These are phyloP conservation scores for Zizania palustris DNA, from an alignment of 202 grass and related monocot species.

Conservation along the genomic window DNA sequence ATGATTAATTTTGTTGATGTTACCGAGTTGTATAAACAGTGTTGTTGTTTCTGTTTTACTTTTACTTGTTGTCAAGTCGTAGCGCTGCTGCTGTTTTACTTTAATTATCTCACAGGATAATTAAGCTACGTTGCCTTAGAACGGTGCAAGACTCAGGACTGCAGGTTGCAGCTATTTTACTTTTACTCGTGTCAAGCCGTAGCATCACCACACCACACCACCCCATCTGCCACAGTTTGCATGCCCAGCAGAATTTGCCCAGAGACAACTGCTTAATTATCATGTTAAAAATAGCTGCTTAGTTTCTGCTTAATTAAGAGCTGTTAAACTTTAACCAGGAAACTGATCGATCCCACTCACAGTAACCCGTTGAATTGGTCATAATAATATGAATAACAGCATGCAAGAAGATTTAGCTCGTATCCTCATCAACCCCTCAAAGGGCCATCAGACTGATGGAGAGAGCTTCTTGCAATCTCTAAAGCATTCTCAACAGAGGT, in stretches of 20 bases:
- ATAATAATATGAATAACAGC: not conserved
- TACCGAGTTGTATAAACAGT: too few species aligned
- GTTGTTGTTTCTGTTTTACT: too few species aligned
- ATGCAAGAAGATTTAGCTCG: not conserved
- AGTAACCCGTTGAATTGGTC: not conserved
- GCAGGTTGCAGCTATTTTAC: not conserved
- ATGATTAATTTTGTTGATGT: too few species aligned
- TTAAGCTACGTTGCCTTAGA: not conserved
- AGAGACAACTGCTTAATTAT: not conserved
- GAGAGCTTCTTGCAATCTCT: slow-evolving; percentile 65
- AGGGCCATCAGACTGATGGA: slow-evolving; percentile 28
- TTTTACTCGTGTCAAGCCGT: not conserved
- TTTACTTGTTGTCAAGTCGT: too few species aligned
- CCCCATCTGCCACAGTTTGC: not conserved
- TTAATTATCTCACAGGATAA: too few species aligned
- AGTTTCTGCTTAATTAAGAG: too few species aligned
- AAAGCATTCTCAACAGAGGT: slow-evolving; percentile 78
- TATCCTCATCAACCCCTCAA: slow-evolving; percentile 34
- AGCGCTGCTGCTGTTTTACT: too few species aligned
- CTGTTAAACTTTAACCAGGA: not conserved
- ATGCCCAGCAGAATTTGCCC: not conserved
- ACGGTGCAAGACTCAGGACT: too few species aligned
- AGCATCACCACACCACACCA: not conserved
- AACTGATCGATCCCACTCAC: not conserved
- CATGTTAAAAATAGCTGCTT: too few species aligned